Conservation (phyloP, 805 yeast species). For the Kodamaea neixiangensis region DNA sequence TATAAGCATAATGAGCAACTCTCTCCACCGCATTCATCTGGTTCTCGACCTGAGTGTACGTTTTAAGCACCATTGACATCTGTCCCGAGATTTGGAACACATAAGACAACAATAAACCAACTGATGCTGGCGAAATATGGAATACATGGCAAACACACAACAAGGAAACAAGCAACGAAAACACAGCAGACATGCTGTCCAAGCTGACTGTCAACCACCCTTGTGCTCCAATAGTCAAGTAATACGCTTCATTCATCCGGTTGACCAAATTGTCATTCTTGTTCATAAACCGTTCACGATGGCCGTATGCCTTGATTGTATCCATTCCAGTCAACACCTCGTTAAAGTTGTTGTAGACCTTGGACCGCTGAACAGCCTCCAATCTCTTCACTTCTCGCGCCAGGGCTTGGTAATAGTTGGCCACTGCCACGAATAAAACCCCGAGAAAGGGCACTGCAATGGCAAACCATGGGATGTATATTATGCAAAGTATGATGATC, state of each 20-base stretch:
- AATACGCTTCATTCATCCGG: conserved; percentile 67
- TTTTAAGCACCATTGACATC: conserved; percentile 60
- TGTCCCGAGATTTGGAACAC: conserved; percentile 56
- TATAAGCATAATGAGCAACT: conserved; percentile 59
- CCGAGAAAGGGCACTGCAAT: conserved; percentile 59
- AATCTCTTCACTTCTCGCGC: conserved; percentile 75
- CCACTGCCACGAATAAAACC: conserved; percentile 42
- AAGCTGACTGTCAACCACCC: conserved; percentile 70
- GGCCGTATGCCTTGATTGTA: conserved; percentile 62
- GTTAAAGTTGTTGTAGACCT: conserved; percentile 68
- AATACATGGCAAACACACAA: conserved; percentile 63
- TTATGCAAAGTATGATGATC: conserved; percentile 60
- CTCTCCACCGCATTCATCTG: conserved; percentile 78
- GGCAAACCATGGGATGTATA: conserved; percentile 76
- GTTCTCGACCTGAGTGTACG: conserved; percentile 71
- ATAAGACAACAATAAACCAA: conserved; percentile 68
- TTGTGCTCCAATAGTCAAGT: conserved; percentile 62
- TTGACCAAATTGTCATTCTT: conserved; percentile 52
- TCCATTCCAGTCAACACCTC: conserved; percentile 67
- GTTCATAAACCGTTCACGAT: conserved; percentile 46
- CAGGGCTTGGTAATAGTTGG: conserved; percentile 65
- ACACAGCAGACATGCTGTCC: conserved; percentile 52
- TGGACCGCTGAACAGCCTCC: conserved; percentile 70
- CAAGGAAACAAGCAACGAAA: conserved; percentile 57
- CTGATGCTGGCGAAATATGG: conserved; percentile 58